Conservation (phyloP, 208 protist genomes). For the Acanthamoeba royreba region DNA sequence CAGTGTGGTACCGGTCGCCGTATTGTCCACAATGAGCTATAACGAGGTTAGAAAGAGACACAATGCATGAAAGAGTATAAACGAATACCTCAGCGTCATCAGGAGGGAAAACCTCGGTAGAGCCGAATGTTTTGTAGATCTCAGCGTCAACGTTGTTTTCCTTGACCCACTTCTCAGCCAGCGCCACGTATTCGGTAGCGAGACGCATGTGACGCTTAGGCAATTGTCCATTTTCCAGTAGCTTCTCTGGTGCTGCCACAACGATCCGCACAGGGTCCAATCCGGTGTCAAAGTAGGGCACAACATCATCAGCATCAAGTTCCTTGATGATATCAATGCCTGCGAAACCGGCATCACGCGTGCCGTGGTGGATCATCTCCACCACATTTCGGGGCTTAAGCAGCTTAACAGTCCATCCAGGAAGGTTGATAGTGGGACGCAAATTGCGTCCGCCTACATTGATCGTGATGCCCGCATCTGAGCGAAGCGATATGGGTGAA, state of each 20-base stretch:
- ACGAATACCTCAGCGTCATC: slow-evolving; percentile 54
- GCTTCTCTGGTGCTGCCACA: slow-evolving; percentile 19
- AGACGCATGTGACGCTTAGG: slow-evolving; percentile 44
- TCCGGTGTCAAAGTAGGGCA: slow-evolving; percentile 39
- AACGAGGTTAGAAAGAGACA: background rate
- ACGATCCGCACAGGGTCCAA: slow-evolving; percentile 49
- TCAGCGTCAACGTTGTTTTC: slow-evolving; percentile 29
- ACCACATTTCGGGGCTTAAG: slow-evolving; percentile 57
- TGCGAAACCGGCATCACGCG: slow-evolving; percentile 51
- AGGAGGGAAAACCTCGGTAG: slow-evolving; percentile 53
- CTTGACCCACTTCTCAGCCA: slow-evolving; percentile 51
- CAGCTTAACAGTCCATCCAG: slow-evolving; percentile 36
- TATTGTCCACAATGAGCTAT: slow-evolving; percentile 52
- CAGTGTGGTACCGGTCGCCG: slow-evolving; percentile 52
- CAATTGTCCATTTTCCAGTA: slow-evolving; percentile 30
- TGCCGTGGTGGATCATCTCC: slow-evolving; percentile 55
- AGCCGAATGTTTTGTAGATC: slow-evolving; percentile 37
- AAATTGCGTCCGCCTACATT: slow-evolving; percentile 29
- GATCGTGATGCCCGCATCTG: background rate
- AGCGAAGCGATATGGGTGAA: too few relatives aligned
- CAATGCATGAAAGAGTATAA: too few relatives aligned
- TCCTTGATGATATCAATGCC: slow-evolving; percentile 50
- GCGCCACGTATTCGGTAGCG: slow-evolving; percentile 50
- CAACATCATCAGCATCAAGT: background rate
- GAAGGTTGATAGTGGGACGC: slow-evolving; percentile 29